A percentile compares a stretch with the other conserved stretches of the same genome.
Evolutionary conservation across 805 yeast genomes (phyloP).

Genomic region (Barnettozyma vustinii): DNA sequence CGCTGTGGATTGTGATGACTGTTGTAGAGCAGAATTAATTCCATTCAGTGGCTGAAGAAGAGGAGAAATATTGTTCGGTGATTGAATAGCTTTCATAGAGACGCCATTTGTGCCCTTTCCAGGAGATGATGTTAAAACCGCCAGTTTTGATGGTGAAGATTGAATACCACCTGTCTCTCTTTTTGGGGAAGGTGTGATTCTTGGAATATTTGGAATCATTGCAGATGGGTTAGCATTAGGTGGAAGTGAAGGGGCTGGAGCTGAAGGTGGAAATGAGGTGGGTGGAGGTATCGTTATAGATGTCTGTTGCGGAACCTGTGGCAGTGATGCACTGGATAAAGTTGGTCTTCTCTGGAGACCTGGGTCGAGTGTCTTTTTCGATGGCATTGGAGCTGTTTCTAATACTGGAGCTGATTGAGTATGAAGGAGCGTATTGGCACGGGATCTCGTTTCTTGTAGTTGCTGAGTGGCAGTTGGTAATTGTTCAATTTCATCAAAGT

Average conservation of each 20-base stretch:
- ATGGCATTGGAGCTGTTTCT: conserved; percentile 9
- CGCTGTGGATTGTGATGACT: not conserved
- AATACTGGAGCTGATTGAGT: conserved; percentile 17
- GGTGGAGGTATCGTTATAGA: conserved; percentile 4
- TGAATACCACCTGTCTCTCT: conserved; percentile 15
- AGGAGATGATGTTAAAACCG: conserved; percentile 28
- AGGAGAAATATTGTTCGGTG: conserved; percentile 23
- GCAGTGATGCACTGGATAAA: conserved; percentile 2
- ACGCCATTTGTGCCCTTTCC: conserved; percentile 30
- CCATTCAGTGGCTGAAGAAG: conserved; percentile 30
- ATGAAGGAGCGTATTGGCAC: conserved; percentile 26
- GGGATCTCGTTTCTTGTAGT: conserved; percentile 19
- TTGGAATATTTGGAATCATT: conserved; percentile 17
- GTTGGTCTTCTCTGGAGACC: conserved; percentile 22
- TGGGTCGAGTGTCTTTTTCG: conserved; percentile 19
- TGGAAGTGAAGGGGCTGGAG: conserved; percentile 1
- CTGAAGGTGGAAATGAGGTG: conserved; percentile 2
- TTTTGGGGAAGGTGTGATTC: conserved; percentile 46
- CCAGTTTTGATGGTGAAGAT: conserved; percentile 27
- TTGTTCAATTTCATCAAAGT: conserved; percentile 41
- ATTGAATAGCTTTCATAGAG: conserved; percentile 31
- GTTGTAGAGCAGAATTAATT: conserved; percentile 16
- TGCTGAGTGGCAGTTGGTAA: conserved; percentile 21
- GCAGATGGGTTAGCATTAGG: not conserved
- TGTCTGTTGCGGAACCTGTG: not conserved